phyloP scores from a whole-genome alignment of 2,329 filamentous ascomycete species.

The Cryphonectria japonica region DNA sequence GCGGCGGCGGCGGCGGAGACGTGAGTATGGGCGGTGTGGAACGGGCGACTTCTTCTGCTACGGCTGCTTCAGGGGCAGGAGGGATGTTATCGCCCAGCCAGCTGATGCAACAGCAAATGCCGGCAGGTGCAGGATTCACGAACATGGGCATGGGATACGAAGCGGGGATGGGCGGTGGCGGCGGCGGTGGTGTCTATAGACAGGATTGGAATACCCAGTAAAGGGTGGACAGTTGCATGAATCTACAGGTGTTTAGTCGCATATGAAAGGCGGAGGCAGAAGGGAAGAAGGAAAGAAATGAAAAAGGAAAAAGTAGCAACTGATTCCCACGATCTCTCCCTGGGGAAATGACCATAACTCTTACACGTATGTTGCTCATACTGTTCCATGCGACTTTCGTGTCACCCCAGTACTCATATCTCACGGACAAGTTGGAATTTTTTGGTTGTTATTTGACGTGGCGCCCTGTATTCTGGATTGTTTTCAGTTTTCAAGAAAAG shows the following conservation, averaged over 20 bases:
- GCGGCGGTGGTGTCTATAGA: background rate
- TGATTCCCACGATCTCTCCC: background rate
- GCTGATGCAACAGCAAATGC: constrained; percentile 13
- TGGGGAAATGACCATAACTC: background rate
- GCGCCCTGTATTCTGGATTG: constrained; percentile 15
- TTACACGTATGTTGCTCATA: background rate
- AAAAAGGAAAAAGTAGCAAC: background rate
- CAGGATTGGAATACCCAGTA: constrained; percentile 17
- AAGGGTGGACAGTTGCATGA: background rate
- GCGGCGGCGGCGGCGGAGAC: background rate
- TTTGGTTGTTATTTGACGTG: constrained; percentile 11
- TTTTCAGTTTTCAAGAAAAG: constrained; percentile 1
- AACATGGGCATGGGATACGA: background rate
- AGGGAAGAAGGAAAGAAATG: background rate
- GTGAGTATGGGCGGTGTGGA: background rate
- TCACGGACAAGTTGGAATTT: background rate
- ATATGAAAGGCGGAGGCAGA: background rate
- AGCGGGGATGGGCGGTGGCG: background rate
- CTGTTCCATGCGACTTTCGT: background rate
- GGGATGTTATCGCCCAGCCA: constrained; percentile 12
- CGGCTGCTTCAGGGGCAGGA: background rate
- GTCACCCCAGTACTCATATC: background rate
- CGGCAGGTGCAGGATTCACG: background rate
- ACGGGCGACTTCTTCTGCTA: background rate
- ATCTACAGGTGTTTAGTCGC: background rate